Base-by-base conservation (phyloP, 345 rosid species). In the Diplotaxis tenuifolia region DNA sequence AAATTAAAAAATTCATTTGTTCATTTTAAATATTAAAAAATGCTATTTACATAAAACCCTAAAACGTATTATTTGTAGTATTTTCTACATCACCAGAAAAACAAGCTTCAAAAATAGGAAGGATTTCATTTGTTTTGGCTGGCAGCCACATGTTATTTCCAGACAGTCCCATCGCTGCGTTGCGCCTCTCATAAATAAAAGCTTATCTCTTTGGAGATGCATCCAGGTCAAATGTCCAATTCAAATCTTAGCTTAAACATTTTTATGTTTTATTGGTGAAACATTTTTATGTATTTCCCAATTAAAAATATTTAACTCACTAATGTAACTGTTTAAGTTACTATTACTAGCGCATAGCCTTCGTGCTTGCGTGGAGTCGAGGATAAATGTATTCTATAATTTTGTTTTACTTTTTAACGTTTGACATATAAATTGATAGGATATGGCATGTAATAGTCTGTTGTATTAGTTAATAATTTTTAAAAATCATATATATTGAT, bases 211-310 rank as follows among this genome's bases (percentile, higher is more conserved):
- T 68, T 31, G 61, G 0, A 67, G 72, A 74, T 62, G 56, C 22
- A 50, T 62, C 34, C 34, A 18, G 47, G 75, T 76, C 80, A 70
- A 76, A 64, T 36, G 80, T 76, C 80, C 70, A 65, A 36, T 25
- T 23, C 23, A 38, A 70, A 64, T 45, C 65, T 64, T 29, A 4
- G 22, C 42, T 64, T 55, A 7, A 38, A 54, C 9, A 18, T 19
- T 66, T 4, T 50, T 10, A 4, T 42, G 22, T 32, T 40, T 40
- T 40, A n/a, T n/a, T n/a, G n/a, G n/a, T n/a, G n/a, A n/a, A n/a
- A n/a, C n/a, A n/a, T n/a, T n/a, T n/a, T n/a, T n/a, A n/a, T 40
- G 5, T 57, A 31, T 66, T 21, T 14, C 10, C 22, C 28, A 42
- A 9, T 21, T 38, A 19, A 62, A 62, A 36, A 4, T 52, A 32